Evolutionary conservation across 345 rosid genomes (phyloP), one percentile per base, ranked within the genome.

Genomic region (Eucalyptus victrix): DNA sequence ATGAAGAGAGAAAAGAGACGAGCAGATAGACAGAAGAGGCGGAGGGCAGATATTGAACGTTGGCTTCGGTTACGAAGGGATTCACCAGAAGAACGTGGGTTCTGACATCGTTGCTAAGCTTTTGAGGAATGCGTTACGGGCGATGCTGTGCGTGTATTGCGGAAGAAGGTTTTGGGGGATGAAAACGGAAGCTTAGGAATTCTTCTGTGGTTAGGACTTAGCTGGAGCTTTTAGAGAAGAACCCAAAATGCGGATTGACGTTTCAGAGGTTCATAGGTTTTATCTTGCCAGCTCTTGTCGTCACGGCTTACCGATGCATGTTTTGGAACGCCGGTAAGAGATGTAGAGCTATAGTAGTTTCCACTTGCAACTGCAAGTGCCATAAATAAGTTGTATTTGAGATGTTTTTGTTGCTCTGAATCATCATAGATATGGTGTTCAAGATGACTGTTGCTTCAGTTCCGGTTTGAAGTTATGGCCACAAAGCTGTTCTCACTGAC

Each of bases 401-500:
- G 80, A 32, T 69, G 26, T 37, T n/a, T 69, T 9, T 10, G 80
- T 69, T 10, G 80, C 42, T 18, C 24, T 18, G 6, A 69, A 34
- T 32, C 7, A 9, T 7, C 80, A 32, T 69, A 3, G 21, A 34
- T 32, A 15, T 69, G 80, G 44, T 18, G 37, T 5, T 72, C 28
- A 5, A 19, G 45, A 37, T 10, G 28, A 37, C 45, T 21, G 12
- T 11, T 18, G 80, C 45, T 37, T 72, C 45, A 34, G 0, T 37
- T 72, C 15, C 15, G 2, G 28, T 0, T 11, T 72, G 3, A 37
- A 72, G 28, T 37, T 6, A 72, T 72, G 45, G 45, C 45, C 44
- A 72, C 72, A 11, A 94, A 86, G 42, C 67, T 92, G 87, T 96
- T 97, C 80, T 89, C 51, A 30, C 44, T 60, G 15, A 94, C 89